Conservation (phyloP, 2,329 filamentous ascomycete species). For the Plenodomus tracheiphilus region DNA sequence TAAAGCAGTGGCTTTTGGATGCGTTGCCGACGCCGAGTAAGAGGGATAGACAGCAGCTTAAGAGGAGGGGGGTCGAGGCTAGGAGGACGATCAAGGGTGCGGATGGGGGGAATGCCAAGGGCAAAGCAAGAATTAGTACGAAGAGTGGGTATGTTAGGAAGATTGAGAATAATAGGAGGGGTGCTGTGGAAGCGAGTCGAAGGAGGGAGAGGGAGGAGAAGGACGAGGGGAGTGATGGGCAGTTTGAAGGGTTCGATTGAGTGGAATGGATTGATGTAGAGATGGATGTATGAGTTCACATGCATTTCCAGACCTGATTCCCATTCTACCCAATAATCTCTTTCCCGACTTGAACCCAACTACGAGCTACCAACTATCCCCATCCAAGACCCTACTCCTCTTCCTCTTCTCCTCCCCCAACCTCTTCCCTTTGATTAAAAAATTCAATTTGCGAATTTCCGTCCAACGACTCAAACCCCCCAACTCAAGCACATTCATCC, state of each 20-base stretch:
- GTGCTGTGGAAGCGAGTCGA: slow-evolving; percentile 48
- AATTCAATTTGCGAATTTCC: slow-evolving; percentile 63
- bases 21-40: slow-evolving; percentile 83
- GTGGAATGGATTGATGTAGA: neutral
- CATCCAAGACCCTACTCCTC: neutral
- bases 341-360: neutral
- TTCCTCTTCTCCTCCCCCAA: slow-evolving; percentile 18
- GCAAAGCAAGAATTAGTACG: slow-evolving; percentile 70
- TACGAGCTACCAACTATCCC: slow-evolving; percentile 6
- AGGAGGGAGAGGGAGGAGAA: slow-evolving; percentile 29
- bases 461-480: slow-evolving; percentile 71
- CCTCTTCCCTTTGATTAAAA: slow-evolving; percentile 32
- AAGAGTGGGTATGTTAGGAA: slow-evolving; percentile 76
- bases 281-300: too few species aligned
- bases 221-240: slow-evolving; percentile 16
- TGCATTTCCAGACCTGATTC: too few species aligned
- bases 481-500: slow-evolving; percentile 72
- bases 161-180: slow-evolving; percentile 67
- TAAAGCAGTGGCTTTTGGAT: slow-evolving; percentile 76
- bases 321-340: neutral
- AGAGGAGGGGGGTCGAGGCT: slow-evolving; percentile 78
- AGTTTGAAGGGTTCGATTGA: slow-evolving; percentile 48
- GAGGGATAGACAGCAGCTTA: slow-evolving; percentile 79
- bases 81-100: slow-evolving; percentile 52
- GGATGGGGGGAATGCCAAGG: slow-evolving; percentile 21